Evolutionary conservation across 2,329 filamentous ascomycete genomes (phyloP), one percentile per base, ranked within the genome.

Genomic region (Penicillium brasilianum): DNA sequence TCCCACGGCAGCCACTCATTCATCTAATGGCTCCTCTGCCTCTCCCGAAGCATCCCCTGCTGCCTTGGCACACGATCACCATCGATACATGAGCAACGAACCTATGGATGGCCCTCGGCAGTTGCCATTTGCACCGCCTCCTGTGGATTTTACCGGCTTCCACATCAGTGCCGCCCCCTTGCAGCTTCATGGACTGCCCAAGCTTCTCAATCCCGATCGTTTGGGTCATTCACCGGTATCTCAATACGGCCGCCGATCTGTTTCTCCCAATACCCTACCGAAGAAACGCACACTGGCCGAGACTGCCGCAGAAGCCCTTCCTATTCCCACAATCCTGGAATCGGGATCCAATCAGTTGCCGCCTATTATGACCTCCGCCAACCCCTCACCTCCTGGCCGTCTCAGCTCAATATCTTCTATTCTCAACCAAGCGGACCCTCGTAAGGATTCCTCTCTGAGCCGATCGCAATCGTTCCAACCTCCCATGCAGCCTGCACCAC

Each of bases 371-470:
- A 72, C 71, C n/a, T 72, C 72, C 5, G 66, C 64, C 28, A 74
- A 76, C 50, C 71, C 71, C 13, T 67, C 73, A 28, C 72, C 75
- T n/a, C 85, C 44, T 84, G 90, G 72, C 25, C 86, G 90, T 14
- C 77, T 92, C 4, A 91, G 88, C 18, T 91, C 89, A 3, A 93
- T 93, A 63, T 90, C 88, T 66, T 90, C 90, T 5, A 89, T 93
- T 48, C 78, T 93, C 13, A 93, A 92, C 64, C 87, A 87, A 36
- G 62, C 75, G 13, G 69, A 72, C 53, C 57, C 65, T 37, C 70
- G 70, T 7, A 73, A 76, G n/a, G 74, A 78, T 18, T 72, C 77
- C 56, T 78, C 75, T 14, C 68, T 81, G 52, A 80, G 66, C 52
- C 72, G 69, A 44, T 72, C 71, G 55, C 76, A 69, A 57, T 71